Evolutionary conservation across 257 asterid species (phyloP), one percentile per base, ranked within the genome.

Genomic region (Lantana camara): DNA sequence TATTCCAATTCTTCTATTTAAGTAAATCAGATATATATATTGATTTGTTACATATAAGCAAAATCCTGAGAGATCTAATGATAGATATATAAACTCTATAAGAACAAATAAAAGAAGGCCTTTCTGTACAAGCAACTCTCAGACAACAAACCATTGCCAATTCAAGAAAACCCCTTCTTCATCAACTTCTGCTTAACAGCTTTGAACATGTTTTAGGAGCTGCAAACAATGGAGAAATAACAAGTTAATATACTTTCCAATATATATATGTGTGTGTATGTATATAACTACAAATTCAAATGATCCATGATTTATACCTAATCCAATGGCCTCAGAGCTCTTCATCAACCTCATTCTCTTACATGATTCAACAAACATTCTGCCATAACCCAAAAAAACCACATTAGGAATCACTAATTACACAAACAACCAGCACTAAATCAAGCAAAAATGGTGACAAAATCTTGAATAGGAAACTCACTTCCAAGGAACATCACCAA

Each of bases 401-500:
- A 35, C 40, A 9, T 35, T 9, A 35, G 40, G 11, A 35, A 35
- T 35, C 7, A 9, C 40, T 35, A 35, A 35, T 35, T 35, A 35
- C 10, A 38, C 9, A 4, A 60, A 27, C 8, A 19, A 7, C 0
- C n/a, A 42, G 8, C 21, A 22, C 30, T 30, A 30, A 59, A 21
- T 7, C 41, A 20, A 35, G 37, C 24, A 17, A 68, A 35, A 35
- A 69, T 62, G 23, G 22, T 66, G 47, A 52, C 5, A 50, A 62
- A 15, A 54, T 61, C 29, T 24, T 48, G 19, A 56, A 40, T 15
- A 55, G 46, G 55, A 21, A 69, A 73, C 86, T 69, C 68, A 82
- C 91, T 84, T 82, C 89, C 89, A 87, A 72, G 95, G 95, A 64
- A 90, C 96, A 83, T 90, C 97, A 73, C 95, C 96, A 62, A 85